Evolutionary conservation across 2,329 filamentous ascomycete genomes (phyloP).

Genomic region (Trichophyton benhamiae): DNA sequence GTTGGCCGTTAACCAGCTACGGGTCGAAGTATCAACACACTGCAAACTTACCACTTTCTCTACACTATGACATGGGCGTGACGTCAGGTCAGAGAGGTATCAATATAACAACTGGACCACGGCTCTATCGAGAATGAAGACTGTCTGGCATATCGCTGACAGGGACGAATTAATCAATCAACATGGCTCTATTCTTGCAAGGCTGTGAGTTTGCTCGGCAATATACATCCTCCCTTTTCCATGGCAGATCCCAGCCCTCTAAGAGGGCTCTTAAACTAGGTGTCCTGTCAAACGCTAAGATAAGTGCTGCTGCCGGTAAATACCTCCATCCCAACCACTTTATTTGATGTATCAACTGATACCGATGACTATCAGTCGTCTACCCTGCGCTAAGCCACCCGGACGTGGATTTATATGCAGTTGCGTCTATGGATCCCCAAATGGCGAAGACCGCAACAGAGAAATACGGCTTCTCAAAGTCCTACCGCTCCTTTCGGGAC

Average conservation of each 20-base stretch:
- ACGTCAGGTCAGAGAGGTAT: too few relatives aligned
- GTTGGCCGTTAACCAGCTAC: too few relatives aligned
- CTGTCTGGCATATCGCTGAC: not conserved
- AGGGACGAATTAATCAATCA: not conserved
- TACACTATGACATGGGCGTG: too few relatives aligned
- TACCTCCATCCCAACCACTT: not conserved
- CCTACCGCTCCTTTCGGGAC: slow-evolving; percentile 19
- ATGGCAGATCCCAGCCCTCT: slow-evolving; percentile 6
- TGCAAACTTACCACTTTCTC: too few relatives aligned
- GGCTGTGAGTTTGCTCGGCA: slow-evolving; percentile 8
- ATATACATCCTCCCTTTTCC: slow-evolving; percentile 8
- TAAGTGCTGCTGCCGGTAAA: slow-evolving; percentile 9
- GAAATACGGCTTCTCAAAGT: slow-evolving; percentile 40
- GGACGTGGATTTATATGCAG: slow-evolving; percentile 41
- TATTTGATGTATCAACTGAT: not conserved
- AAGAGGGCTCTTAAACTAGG: slow-evolving; percentile 9
- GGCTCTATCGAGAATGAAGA: not conserved
- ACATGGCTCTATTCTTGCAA: not conserved
- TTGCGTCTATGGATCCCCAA: slow-evolving; percentile 40
- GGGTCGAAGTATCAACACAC: too few relatives aligned
- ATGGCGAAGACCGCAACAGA: slow-evolving; percentile 39
- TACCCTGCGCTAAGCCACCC: slow-evolving; percentile 41
- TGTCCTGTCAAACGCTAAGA: slow-evolving; percentile 7
- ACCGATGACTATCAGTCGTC: slow-evolving; percentile 18
- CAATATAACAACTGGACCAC: too few relatives aligned